These are phyloP conservation scores for Venturiaceae sp. DNA, from an alignment of 2,329 filamentous ascomycete species.

Conservation along the genomic window DNA sequence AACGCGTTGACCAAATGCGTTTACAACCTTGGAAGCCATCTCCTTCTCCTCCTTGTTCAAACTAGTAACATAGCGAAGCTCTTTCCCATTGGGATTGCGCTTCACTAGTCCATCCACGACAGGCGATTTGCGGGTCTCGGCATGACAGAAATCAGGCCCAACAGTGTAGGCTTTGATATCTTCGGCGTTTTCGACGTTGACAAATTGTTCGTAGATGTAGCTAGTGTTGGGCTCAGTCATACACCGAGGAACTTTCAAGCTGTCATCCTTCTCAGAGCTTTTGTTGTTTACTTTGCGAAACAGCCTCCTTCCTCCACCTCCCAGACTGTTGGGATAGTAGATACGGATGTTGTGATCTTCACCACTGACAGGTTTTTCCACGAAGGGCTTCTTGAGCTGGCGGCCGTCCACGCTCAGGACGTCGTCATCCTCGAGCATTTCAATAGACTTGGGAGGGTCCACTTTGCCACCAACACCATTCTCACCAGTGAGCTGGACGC, in stretches of 20 bases:
- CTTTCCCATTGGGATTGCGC: constrained; percentile 94
- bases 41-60: constrained; percentile 70
- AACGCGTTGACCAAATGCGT: constrained; percentile 85
- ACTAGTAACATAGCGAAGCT: constrained; percentile 87
- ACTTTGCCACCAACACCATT: constrained; percentile 54
- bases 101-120: constrained; percentile 94
- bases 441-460: constrained; percentile 54
- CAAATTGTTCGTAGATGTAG: constrained; percentile 95
- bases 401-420: constrained; percentile 79
- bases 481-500: constrained; percentile 63
- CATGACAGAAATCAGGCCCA: constrained; percentile 84
- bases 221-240: constrained; percentile 74
- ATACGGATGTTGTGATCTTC: constrained; percentile 99
- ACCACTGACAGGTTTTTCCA: constrained; percentile 96
- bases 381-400: constrained; percentile 81
- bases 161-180: constrained; percentile 99
- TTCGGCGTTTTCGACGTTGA: constrained; percentile 92
- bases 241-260: constrained; percentile 65
- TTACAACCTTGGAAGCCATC: constrained; percentile 83
- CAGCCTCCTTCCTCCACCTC: constrained; percentile 80
- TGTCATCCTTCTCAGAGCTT: constrained; percentile 85
- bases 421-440: constrained; percentile 84
- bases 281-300: constrained; percentile 99
- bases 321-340: constrained; percentile 80
- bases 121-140: constrained; percentile 92